phyloP scores from a whole-genome alignment of 2,329 filamentous ascomycete species.

The Cercospora sp. region DNA sequence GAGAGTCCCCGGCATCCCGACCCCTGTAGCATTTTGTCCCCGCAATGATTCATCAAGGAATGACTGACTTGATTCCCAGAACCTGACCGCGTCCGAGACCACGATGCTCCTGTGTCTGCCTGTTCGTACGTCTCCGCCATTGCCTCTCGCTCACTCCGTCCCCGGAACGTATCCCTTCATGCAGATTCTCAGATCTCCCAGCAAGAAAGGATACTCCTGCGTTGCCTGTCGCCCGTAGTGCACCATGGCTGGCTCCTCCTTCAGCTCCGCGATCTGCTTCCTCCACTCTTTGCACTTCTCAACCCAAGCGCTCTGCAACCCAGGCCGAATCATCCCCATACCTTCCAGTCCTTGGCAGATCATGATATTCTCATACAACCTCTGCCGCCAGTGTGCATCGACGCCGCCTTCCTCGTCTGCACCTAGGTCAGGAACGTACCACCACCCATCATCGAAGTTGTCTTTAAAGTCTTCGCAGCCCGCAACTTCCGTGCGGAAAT shows the following conservation, averaged over 20 bases:
- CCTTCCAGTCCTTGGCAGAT: conserved; percentile 37
- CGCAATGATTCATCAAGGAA: too few species aligned
- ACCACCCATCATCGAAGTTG: conserved; percentile 18
- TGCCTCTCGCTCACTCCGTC: not conserved
- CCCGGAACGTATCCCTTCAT: conserved; percentile 20
- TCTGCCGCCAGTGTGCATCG: conserved; percentile 27
- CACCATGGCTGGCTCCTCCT: conserved; percentile 22
- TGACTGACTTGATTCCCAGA: too few species aligned
- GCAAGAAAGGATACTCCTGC: conserved; percentile 23
- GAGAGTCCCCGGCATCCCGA: too few species aligned
- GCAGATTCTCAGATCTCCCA: conserved; percentile 24
- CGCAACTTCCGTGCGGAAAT: conserved; percentile 18
- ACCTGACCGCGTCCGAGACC: too few species aligned
- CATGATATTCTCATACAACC: conserved; percentile 33
- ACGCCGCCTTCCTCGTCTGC: conserved; percentile 2
- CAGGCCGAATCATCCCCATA: conserved; percentile 32
- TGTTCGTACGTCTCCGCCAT: not conserved
- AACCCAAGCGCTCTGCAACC: conserved; percentile 19
- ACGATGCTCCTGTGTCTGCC: not conserved
- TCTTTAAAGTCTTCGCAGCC: conserved; percentile 22
- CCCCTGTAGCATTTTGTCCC: too few species aligned
- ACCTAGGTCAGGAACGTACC: conserved; percentile 8
- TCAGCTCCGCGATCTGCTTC: conserved; percentile 22
- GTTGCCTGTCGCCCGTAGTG: conserved; percentile 18
- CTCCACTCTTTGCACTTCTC: conserved; percentile 26